phyloP scores from a whole-genome alignment of 2,329 filamentous ascomycete genomes.

The Alternaria conjuncta region DNA sequence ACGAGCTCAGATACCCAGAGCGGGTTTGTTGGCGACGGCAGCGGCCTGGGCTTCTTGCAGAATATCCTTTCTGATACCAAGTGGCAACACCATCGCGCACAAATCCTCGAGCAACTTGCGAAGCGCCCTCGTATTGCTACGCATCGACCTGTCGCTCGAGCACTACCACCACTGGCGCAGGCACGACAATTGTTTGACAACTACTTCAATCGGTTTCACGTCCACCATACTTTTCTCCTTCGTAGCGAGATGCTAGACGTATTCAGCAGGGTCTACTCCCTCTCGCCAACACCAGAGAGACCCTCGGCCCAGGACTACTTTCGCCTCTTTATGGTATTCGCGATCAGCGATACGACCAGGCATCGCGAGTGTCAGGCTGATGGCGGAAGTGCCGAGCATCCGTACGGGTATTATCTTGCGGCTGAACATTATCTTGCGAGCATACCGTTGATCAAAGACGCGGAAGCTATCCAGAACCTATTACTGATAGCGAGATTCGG shows the following conservation, averaged over 20 bases:
- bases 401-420: constrained; percentile 51
- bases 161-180: not conserved
- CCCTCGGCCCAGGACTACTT: too few relatives aligned
- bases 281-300: too few relatives aligned
- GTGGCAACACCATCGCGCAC: constrained; percentile 18
- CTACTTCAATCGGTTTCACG: not conserved
- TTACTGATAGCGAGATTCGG: constrained; percentile 52
- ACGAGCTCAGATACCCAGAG: constrained; percentile 9
- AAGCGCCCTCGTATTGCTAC: constrained; percentile 11
- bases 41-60: constrained; percentile 22
- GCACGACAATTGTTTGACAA: not conserved
- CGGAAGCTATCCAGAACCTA: constrained; percentile 51
- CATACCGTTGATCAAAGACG: constrained; percentile 40
- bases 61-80: constrained; percentile 19
- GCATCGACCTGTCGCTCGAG: constrained; percentile 5
- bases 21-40: constrained; percentile 23
- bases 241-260: too few relatives aligned
- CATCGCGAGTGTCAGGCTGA: constrained; percentile 33
- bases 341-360: too few relatives aligned
- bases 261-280: too few relatives aligned
- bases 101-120: constrained; percentile 19
- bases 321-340: too few relatives aligned
- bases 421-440: constrained; percentile 44
- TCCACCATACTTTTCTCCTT: not conserved
- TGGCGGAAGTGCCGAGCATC: constrained; percentile 43